Evolutionary conservation across 2,329 filamentous ascomycete genomes (phyloP).

Genomic region (Talaromyces sp.): DNA sequence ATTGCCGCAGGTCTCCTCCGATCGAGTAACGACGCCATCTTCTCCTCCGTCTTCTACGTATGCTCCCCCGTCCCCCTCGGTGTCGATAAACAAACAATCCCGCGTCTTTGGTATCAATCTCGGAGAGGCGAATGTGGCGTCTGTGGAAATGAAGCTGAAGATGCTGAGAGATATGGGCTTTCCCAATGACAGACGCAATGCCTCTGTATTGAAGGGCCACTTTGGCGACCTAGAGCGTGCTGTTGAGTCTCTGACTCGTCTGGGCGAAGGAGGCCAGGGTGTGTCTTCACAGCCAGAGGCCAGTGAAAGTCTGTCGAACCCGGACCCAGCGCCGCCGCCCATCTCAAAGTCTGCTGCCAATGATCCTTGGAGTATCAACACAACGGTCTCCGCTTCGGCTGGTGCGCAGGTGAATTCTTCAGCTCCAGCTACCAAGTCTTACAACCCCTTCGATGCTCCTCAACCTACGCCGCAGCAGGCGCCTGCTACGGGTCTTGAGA

Average conservation of each 20-base stretch:
- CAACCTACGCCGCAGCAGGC: conserved; percentile 22
- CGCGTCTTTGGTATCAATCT: conserved; percentile 65
- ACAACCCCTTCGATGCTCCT: conserved; percentile 65
- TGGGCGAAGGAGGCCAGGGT: conserved; percentile 65
- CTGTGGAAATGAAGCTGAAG: conserved; percentile 68
- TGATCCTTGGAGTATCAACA: conserved; percentile 43
- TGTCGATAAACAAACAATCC: conserved; percentile 25
- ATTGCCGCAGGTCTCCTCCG: conserved; percentile 48
- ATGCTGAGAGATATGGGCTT: conserved; percentile 90
- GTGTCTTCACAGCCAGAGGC: conserved; percentile 50
- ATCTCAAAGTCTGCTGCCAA: conserved; percentile 57
- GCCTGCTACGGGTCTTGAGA: conserved; percentile 46
- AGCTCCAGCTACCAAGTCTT: conserved; percentile 32
- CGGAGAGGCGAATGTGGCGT: conserved; percentile 38
- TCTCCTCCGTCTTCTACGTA: conserved; percentile 14
- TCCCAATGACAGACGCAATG: conserved; percentile 73
- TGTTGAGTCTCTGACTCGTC: conserved; percentile 75
- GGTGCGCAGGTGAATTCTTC: conserved; percentile 1
- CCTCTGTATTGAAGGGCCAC: conserved; percentile 73
- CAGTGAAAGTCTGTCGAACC: conserved; percentile 17
- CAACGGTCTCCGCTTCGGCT: conserved; percentile 9
- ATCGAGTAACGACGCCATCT: conserved; percentile 21
- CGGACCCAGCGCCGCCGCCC: conserved; percentile 23
- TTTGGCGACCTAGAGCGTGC: conserved; percentile 81
- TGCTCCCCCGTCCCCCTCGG: conserved; percentile 23